Evolutionary conservation across 306 rosid species (phyloP), one percentile per base, ranked within the genome.

Genomic region (Lotus japonicus): DNA sequence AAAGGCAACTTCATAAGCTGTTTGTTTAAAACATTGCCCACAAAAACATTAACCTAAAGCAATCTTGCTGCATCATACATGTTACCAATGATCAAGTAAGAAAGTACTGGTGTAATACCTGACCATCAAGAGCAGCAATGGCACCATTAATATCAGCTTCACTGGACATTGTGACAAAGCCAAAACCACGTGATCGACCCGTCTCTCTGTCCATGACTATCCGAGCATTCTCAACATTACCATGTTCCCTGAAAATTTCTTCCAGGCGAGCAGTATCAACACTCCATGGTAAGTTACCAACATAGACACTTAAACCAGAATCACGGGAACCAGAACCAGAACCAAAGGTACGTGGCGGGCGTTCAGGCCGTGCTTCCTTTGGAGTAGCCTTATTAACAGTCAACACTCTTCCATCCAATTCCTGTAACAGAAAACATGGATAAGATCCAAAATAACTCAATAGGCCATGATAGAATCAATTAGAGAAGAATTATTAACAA

Each of bases 141-240:
- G 97, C 97, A 58, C 82, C 90, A 68, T 88, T 87, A 90, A 84
- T 76, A 48, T 84, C 99, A 28, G 80, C 55, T 70, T 88, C 99
- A 55, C 72, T 77, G 56, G 92, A 52, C 95, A 94, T 83, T 53
- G 88, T 80, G 46, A 94, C 99, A 71, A 94, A 90, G 73, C 95
- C 99, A 81, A 94, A 94, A 43, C 99, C 99, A 33, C 99, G 99
- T 5, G 99, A 94, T 48, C 99, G 89, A 61, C 97, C 92, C 9
- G 86, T 90, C 39, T 94, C 98, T 71, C 96, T 79, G 83, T 94
- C 98, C 21, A 15, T 86, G 65, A 94, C 83, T 48, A 94, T 78
- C 36, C 95, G 89, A 5, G 96, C 98, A 4, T 72, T 83, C 35
- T 75, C 84, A 50, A 94, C 92, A 56, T 84, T 73, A 56, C 98